Conservation (phyloP, 345 rosid genomes). For the Arabis hirsuta region DNA sequence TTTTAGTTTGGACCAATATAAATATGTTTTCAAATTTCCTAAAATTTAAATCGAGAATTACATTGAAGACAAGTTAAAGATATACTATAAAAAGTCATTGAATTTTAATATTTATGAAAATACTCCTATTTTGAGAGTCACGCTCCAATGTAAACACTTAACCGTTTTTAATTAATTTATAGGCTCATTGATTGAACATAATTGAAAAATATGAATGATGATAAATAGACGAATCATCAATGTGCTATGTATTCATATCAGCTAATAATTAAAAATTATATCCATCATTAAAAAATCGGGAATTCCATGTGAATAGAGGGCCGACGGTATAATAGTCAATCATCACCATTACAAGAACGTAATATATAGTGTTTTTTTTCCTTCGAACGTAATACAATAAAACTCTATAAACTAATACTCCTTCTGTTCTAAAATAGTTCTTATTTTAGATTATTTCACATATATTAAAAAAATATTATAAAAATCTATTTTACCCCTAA, state of each 20-base stretch:
- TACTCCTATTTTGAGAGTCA: no score
- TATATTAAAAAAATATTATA: no score
- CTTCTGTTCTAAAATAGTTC: no score
- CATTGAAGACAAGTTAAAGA: background rate
- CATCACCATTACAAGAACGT: slow-evolving; percentile 28
- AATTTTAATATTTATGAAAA: slow-evolving; percentile 3
- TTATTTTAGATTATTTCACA: no score
- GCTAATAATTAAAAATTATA: slow-evolving; percentile 21
- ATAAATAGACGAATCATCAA: slow-evolving; percentile 20
- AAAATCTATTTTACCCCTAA: no score
- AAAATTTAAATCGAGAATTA: background rate
- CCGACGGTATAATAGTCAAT: slow-evolving; percentile 39
- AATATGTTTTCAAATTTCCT: background rate
- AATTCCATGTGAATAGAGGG: slow-evolving; percentile 33
- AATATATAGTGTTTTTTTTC: no score
- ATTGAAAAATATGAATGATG: slow-evolving; percentile 29
- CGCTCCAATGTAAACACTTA: slow-evolving; percentile 23
- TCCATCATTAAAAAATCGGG: slow-evolving; percentile 3
- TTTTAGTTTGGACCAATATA: slow-evolving; percentile 32
- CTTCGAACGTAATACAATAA: no score
- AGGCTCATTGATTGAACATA: slow-evolving; percentile 36
- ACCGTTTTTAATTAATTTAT: slow-evolving; percentile 27
- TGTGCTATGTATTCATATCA: slow-evolving; percentile 10
- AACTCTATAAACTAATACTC: no score
- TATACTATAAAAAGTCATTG: background rate